These are phyloP conservation scores for Fusarium albidum DNA, from an alignment of 2,329 filamentous ascomycete genomes.

Conservation along the genomic window DNA sequence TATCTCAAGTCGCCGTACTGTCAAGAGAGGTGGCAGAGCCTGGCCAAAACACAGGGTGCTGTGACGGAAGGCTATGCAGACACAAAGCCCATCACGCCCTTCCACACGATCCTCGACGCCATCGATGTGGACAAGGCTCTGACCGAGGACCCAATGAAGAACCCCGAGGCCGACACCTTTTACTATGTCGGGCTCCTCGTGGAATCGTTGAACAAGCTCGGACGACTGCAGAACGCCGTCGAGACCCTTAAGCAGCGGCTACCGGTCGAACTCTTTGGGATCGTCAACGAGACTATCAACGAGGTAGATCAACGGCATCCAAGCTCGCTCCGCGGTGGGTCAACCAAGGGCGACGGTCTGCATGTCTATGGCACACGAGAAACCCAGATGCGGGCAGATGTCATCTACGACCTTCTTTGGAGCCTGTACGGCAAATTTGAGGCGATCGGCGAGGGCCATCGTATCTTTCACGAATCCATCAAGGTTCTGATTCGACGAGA, in stretches of 20 bases:
- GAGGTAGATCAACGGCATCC: slow-evolving; percentile 94
- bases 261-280: slow-evolving; percentile 90
- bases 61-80: slow-evolving; percentile 59
- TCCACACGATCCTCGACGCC: slow-evolving; percentile 66
- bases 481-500: slow-evolving; percentile 86
- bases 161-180: slow-evolving; percentile 95
- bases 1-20: slow-evolving; percentile 99
- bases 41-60: slow-evolving; percentile 72
- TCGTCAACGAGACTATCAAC: slow-evolving; percentile 93
- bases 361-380: slow-evolving; percentile 73
- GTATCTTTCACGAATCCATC: slow-evolving; percentile 92
- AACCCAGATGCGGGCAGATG: slow-evolving; percentile 80
- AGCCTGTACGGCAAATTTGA: slow-evolving; percentile 97
- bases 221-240: slow-evolving; percentile 83
- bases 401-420: slow-evolving; percentile 91
- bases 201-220: slow-evolving; percentile 89
- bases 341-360: slow-evolving; percentile 61
- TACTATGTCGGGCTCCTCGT: slow-evolving; percentile 89
- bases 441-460: slow-evolving; percentile 93
- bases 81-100: slow-evolving; percentile 57
- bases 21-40: slow-evolving; percentile 91
- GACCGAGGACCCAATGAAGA: slow-evolving; percentile 88
- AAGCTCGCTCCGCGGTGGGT: slow-evolving; percentile 72
- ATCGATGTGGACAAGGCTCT: slow-evolving; percentile 69
- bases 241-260: slow-evolving; percentile 92